Conservation (phyloP, 2,329 filamentous ascomycete genomes). For the Domatiomyces globalis region DNA sequence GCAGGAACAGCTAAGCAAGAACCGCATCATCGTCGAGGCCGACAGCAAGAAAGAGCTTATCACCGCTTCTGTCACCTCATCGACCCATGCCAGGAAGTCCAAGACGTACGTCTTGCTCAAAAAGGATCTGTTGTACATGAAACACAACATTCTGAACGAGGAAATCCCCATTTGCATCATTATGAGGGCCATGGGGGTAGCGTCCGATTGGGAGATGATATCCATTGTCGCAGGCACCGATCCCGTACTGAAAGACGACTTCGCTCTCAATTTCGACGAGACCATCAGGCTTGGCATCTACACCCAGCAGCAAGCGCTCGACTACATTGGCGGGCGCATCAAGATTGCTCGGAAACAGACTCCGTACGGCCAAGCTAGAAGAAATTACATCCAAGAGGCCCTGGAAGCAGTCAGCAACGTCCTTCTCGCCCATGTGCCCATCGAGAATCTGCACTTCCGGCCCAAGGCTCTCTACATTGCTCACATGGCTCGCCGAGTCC, state of each 20-base stretch:
- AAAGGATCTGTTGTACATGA: conserved; percentile 70
- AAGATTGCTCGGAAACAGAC: conserved; percentile 65
- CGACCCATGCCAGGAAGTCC: conserved; percentile 91
- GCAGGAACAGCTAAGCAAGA: conserved; percentile 97
- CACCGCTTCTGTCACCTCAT: conserved; percentile 88
- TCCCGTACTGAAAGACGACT: conserved; percentile 81
- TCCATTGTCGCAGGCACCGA: conserved; percentile 80
- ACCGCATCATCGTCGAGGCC: conserved; percentile 91
- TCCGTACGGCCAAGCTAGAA: conserved; percentile 42
- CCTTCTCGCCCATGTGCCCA: conserved; percentile 86
- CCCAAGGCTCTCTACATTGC: conserved; percentile 96
- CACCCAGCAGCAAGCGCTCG: conserved; percentile 88
- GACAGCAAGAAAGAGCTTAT: conserved; percentile 86
- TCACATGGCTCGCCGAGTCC: conserved; percentile 89
- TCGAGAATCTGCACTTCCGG: conserved; percentile 81
- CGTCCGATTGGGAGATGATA: conserved; percentile 90
- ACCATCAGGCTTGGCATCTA: conserved; percentile 69
- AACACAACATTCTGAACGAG: conserved; percentile 86
- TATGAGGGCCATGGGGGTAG: conserved; percentile 81
- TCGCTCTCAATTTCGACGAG: conserved; percentile 89
- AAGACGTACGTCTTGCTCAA: conserved; percentile 94
- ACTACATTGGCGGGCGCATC: conserved; percentile 75
- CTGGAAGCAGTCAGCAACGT: conserved; percentile 85
- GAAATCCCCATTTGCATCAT: conserved; percentile 90
- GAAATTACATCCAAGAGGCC: conserved; percentile 80